Conservation (phyloP, 2,329 filamentous ascomycete genomes). For the Mollisia scopiformis region DNA sequence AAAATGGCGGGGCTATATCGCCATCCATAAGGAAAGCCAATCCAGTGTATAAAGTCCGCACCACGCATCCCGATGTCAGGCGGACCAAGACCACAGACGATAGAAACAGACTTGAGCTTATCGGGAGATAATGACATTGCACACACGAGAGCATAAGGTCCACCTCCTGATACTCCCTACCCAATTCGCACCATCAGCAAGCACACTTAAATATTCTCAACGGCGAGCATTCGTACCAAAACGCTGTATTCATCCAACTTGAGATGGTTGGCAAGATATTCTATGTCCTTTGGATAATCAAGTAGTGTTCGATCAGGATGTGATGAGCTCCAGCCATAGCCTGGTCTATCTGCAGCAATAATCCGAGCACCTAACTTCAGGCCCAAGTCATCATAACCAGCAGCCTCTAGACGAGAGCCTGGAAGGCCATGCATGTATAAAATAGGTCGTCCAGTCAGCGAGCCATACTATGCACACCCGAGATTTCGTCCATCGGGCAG, state of each 20-base stretch:
- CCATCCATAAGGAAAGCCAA: neutral
- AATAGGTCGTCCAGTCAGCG: conserved; percentile 18
- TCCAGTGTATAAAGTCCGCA: neutral
- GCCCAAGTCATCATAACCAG: conserved; percentile 33
- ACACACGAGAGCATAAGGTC: conserved; percentile 51
- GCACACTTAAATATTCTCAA: conserved; percentile 43
- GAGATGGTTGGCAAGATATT: conserved; percentile 33
- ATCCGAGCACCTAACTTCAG: conserved; percentile 36
- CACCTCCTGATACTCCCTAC: conserved; percentile 49
- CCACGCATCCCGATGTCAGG: neutral
- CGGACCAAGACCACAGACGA: neutral
- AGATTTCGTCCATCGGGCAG: conserved; percentile 46
- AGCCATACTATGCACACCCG: conserved; percentile 46
- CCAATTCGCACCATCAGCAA: conserved; percentile 29
- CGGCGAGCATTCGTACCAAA: too few species aligned
- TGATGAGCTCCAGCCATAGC: conserved; percentile 43
- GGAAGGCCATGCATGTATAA: conserved; percentile 48
- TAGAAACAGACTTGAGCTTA: neutral
- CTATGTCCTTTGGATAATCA: conserved; percentile 46
- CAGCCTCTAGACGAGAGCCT: conserved; percentile 43
- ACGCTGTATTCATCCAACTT: conserved; percentile 18
- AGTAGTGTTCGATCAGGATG: conserved; percentile 30
- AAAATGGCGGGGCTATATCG: neutral
- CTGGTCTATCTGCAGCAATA: conserved; percentile 46
- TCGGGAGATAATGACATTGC: conserved; percentile 37